Base-by-base conservation (phyloP, 2,329 filamentous ascomycete species). In the Claviceps africana region DNA sequence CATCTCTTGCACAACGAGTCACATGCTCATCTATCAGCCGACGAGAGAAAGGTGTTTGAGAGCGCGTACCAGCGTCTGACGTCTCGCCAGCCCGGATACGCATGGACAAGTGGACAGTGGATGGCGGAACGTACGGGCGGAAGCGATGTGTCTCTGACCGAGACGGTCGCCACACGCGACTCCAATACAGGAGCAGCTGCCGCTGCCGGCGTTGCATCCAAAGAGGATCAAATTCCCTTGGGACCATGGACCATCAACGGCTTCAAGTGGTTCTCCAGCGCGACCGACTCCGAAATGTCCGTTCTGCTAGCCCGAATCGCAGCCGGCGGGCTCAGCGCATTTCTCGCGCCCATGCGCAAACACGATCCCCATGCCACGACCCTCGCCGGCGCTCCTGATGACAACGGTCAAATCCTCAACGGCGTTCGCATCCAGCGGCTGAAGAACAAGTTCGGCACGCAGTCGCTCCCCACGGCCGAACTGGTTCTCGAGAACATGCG, bases 31-130 rank as follows among this genome's bases (percentile, higher is more conserved):
- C 58, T 67, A 25, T 60, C 60, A 1, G 47, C 56, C 4, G 55
- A 61, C 2, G 62, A 70, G 55, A 65, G 66, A 8, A 57, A 58
- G 19, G 73, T 81, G 0, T 72, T 81, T 47, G 67, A 73, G 39
- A 71, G 76, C 42, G 77, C 76, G 3, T 79, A 74, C 56, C 60
- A 66, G 6, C 74, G 74, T 13, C 66, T 86, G 3, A 77, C 69
- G 1, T 78, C 75, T 4, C 69, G 76, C 4, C 72, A 83, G 25
- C 60, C 66, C 0, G 44, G 31, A 4, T 57, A 65, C 19, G 77
- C 78, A 0, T 88, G 83, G 84, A 88, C 83, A 0, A 84, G 78
- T 42, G 83, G 83, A 0, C 84, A 88, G 62, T 88, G 85, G 84
- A 87, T 88, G 84, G 88, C 84, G 0, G 83, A 87, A 58, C 72